These are phyloP conservation scores for Wickerhamiella musiphila DNA, from an alignment of 805 yeast genomes.

Conservation along the genomic window DNA sequence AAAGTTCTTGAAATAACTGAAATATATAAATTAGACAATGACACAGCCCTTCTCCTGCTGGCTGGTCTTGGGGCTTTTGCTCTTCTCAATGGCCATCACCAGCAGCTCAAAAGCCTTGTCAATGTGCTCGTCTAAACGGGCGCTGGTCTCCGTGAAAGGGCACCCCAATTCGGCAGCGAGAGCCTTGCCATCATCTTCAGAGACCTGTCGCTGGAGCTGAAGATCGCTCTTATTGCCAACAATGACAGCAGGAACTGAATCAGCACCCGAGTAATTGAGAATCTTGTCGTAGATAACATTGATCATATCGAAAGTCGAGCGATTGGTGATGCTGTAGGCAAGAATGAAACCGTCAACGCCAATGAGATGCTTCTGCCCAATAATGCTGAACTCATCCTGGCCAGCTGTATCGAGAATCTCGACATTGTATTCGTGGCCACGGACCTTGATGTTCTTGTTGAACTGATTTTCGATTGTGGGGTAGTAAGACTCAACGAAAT, in stretches of 20 bases:
- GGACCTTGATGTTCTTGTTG: slow-evolving; percentile 46
- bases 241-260: slow-evolving; percentile 58
- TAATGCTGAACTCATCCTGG: slow-evolving; percentile 71
- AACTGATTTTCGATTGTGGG: slow-evolving; percentile 85
- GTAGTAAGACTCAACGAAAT: slow-evolving; percentile 74
- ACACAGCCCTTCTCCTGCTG: slow-evolving; percentile 34
- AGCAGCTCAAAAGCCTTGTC: slow-evolving; percentile 41
- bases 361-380: slow-evolving; percentile 60
- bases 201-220: slow-evolving; percentile 40
- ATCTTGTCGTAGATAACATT: slow-evolving; percentile 70
- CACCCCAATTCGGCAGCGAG: slow-evolving; percentile 51
- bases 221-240: slow-evolving; percentile 68
- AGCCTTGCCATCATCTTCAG: slow-evolving; percentile 37
- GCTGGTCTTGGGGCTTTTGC: slow-evolving; percentile 33
- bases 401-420: slow-evolving; percentile 90
- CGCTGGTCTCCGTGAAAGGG: slow-evolving; percentile 71
- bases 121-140: slow-evolving; percentile 62
- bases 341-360: slow-evolving; percentile 74
- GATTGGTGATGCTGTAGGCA: slow-evolving; percentile 65
- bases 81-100: slow-evolving; percentile 42
- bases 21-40: slow-evolving; percentile 21
- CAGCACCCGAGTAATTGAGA: slow-evolving; percentile 41
- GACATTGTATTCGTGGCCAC: slow-evolving; percentile 59
- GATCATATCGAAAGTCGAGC: slow-evolving; percentile 61
- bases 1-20: no score